These are phyloP conservation scores for Hypoxylon sp. DNA, from an alignment of 2,329 filamentous ascomycete genomes.

Conservation along the genomic window DNA sequence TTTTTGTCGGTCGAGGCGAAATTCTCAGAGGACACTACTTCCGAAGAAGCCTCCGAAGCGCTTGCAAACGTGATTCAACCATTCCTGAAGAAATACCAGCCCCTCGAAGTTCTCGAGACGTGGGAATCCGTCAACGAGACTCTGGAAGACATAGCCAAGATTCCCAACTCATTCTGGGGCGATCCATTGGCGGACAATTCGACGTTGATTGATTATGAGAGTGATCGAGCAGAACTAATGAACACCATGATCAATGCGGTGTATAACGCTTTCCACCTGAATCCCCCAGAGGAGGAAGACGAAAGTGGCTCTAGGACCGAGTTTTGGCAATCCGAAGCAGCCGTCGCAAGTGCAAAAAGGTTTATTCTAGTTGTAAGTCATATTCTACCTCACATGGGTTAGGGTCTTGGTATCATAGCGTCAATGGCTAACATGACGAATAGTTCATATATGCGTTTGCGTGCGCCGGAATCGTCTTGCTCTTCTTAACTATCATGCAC, in stretches of 20 bases:
- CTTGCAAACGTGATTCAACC: slow-evolving; percentile 37
- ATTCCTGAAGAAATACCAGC: slow-evolving; percentile 54
- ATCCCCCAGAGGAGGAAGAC: slow-evolving; percentile 32
- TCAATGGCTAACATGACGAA: slow-evolving; percentile 13
- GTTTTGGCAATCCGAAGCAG: slow-evolving; percentile 39
- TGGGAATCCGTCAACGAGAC: slow-evolving; percentile 39
- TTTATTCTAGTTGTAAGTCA: slow-evolving; percentile 49
- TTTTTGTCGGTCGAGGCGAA: slow-evolving; percentile 18
- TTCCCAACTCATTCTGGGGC: slow-evolving; percentile 47
- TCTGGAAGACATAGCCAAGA: slow-evolving; percentile 37
- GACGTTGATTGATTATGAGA: slow-evolving; percentile 15
- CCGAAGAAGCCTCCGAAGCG: slow-evolving; percentile 41
- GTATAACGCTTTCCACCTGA: slow-evolving; percentile 49
- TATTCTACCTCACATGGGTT: background rate
- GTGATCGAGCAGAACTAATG: slow-evolving; percentile 42
- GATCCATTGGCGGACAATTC: slow-evolving; percentile 23
- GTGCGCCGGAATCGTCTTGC: slow-evolving; percentile 50
- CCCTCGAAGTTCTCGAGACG: slow-evolving; percentile 40
- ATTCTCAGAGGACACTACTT: slow-evolving; percentile 24
- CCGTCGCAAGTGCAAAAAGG: slow-evolving; percentile 32
- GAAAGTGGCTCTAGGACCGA: slow-evolving; percentile 20
- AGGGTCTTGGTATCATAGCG: background rate
- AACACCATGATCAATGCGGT: slow-evolving; percentile 48
- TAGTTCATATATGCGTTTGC: slow-evolving; percentile 52
- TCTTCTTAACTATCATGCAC: slow-evolving; percentile 53